Evolutionary conservation across 2,329 filamentous ascomycete genomes (phyloP).

Genomic region (Fusarium heterosporum): DNA sequence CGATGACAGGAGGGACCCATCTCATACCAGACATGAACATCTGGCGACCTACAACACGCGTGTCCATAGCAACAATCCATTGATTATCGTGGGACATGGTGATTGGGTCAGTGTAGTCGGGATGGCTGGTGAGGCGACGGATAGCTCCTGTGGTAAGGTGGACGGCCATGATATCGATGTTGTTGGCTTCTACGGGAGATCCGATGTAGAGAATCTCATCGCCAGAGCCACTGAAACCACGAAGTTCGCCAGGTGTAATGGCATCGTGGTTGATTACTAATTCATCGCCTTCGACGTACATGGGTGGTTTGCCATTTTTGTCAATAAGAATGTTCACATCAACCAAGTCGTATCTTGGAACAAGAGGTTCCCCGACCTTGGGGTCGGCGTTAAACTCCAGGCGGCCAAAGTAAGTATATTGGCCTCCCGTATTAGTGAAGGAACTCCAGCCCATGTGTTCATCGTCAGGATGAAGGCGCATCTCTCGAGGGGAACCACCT

Average conservation of each 20-base stretch:
- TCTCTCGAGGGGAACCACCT: slow-evolving; percentile 54
- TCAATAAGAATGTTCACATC: slow-evolving; percentile 6
- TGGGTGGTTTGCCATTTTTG: background rate
- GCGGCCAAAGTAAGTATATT: slow-evolving; percentile 53
- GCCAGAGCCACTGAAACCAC: slow-evolving; percentile 58
- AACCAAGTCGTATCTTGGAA: background rate
- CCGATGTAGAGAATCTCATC: slow-evolving; percentile 58
- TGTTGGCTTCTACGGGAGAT: slow-evolving; percentile 55
- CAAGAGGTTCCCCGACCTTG: slow-evolving; percentile 5
- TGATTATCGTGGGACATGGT: slow-evolving; percentile 56
- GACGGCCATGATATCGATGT: slow-evolving; percentile 59
- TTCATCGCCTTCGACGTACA: background rate
- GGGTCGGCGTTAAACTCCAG: slow-evolving; percentile 56
- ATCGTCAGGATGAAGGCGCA: slow-evolving; percentile 60
- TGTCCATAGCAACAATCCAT: slow-evolving; percentile 59
- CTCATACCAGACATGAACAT: slow-evolving; percentile 57
- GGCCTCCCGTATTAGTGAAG: slow-evolving; percentile 45
- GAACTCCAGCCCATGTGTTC: slow-evolving; percentile 58
- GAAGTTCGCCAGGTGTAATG: slow-evolving; percentile 56
- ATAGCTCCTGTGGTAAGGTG: slow-evolving; percentile 55
- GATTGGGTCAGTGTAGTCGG: slow-evolving; percentile 59
- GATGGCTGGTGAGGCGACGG: slow-evolving; percentile 57
- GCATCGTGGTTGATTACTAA: background rate
- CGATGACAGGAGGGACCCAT: slow-evolving; percentile 56
- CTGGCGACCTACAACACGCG: slow-evolving; percentile 55